Evolutionary conservation across 1,284 basidiomycete genomes (phyloP).

Genomic region (Hypsizygus ulmarius): DNA sequence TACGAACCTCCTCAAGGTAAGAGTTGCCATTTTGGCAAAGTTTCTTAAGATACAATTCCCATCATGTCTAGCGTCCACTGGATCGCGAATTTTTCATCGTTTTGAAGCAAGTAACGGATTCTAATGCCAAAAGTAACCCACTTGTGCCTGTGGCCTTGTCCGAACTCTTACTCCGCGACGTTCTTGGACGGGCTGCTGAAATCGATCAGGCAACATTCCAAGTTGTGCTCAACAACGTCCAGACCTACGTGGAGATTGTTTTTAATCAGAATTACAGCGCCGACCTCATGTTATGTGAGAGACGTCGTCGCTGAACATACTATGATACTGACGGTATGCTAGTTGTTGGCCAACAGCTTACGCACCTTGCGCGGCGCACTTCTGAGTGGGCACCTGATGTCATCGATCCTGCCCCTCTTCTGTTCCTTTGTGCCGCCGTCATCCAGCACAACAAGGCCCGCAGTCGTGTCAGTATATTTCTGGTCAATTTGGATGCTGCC

Average conservation of each 20-base stretch:
- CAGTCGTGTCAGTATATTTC: slow-evolving; percentile 42
- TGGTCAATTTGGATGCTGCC: slow-evolving; percentile 3
- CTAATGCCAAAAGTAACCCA: slow-evolving; percentile 32
- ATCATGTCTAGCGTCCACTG: slow-evolving; percentile 41
- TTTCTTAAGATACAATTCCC: not conserved
- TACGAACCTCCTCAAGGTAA: slow-evolving; percentile 54
- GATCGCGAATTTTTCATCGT: slow-evolving; percentile 50
- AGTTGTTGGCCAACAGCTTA: slow-evolving; percentile 59
- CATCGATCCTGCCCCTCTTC: slow-evolving; percentile 55
- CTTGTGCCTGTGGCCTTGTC: slow-evolving; percentile 36
- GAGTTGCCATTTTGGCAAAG: not conserved
- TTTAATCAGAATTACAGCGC: slow-evolving; percentile 49
- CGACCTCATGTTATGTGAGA: slow-evolving; percentile 55
- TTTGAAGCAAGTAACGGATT: slow-evolving; percentile 46
- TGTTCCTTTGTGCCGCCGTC: slow-evolving; percentile 49
- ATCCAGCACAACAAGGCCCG: slow-evolving; percentile 60
- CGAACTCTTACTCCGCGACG: slow-evolving; percentile 56
- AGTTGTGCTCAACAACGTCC: slow-evolving; percentile 52
- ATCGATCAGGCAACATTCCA: slow-evolving; percentile 49
- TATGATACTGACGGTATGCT: slow-evolving; percentile 8
- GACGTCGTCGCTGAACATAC: not conserved
- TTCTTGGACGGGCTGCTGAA: slow-evolving; percentile 46
- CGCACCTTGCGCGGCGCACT: slow-evolving; percentile 49
- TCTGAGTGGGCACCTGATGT: slow-evolving; percentile 47
- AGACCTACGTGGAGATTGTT: slow-evolving; percentile 51